phyloP scores from a whole-genome alignment of 2,329 filamentous ascomycete species.

The Penicillium psychrosexuale region DNA sequence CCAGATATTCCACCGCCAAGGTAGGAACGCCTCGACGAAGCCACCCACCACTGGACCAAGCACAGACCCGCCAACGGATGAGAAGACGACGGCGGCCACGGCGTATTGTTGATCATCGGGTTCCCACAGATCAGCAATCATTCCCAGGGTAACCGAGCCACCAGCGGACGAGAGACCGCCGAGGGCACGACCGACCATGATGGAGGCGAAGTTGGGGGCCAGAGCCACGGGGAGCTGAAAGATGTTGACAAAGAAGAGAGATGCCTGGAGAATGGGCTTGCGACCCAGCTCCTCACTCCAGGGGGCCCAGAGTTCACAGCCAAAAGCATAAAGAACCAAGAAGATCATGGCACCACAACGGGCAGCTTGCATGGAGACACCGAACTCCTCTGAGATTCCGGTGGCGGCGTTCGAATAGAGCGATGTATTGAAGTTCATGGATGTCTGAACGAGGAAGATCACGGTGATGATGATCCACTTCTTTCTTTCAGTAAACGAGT shows the following conservation, averaged over 20 bases:
- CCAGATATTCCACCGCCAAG: conserved; percentile 79
- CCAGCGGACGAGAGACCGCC: conserved; percentile 70
- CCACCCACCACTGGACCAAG: conserved; percentile 76
- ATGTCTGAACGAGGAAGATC: conserved; percentile 70
- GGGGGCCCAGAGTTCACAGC: conserved; percentile 83
- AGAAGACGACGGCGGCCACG: conserved; percentile 73
- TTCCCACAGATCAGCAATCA: conserved; percentile 74
- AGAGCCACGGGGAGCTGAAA: conserved; percentile 71
- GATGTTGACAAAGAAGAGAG: conserved; percentile 71
- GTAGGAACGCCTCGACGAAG: conserved; percentile 64
- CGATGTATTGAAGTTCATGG: conserved; percentile 77
- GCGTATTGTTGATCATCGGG: conserved; percentile 70
- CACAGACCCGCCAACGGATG: conserved; percentile 73
- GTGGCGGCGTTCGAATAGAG: conserved; percentile 67
- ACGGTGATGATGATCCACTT: conserved; percentile 73
- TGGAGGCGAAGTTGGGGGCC: conserved; percentile 67
- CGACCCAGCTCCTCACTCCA: conserved; percentile 83
- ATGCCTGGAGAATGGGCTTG: conserved; percentile 70
- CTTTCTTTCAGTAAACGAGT: conserved; percentile 57
- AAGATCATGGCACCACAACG: conserved; percentile 75
- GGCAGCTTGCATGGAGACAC: conserved; percentile 65
- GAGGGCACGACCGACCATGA: conserved; percentile 68
- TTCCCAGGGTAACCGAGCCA: conserved; percentile 69
- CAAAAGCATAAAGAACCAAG: conserved; percentile 75
- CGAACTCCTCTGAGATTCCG: conserved; percentile 65